These are phyloP conservation scores for Glaciozyma antarctica DNA, from an alignment of 768 basidiomycete species.

Conservation along the genomic window DNA sequence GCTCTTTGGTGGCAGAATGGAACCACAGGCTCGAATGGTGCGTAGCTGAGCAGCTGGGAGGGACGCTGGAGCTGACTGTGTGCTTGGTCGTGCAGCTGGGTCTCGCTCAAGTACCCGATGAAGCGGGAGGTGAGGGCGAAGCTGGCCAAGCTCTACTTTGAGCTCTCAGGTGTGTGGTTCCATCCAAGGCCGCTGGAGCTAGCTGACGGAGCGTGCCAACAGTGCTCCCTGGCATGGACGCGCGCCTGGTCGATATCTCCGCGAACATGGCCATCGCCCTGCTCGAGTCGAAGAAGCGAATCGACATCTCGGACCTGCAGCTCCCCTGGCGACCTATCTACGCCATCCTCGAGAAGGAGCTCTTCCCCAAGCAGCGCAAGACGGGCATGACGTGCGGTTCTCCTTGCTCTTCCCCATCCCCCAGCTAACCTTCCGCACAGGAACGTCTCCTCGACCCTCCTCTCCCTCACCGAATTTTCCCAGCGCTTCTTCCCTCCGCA, in stretches of 20 bases:
- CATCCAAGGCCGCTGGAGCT: neutral
- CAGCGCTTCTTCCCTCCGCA: constrained; percentile 83
- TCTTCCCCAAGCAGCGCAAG: constrained; percentile 54
- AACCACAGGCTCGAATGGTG: constrained; percentile 36
- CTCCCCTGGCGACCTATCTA: constrained; percentile 75
- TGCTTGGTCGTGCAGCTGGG: constrained; percentile 50
- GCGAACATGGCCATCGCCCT: constrained; percentile 50
- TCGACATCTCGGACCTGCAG: constrained; percentile 66
- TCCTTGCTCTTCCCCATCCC: neutral
- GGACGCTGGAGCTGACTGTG: constrained; percentile 26
- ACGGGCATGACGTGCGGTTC: constrained; percentile 38
- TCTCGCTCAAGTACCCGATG: constrained; percentile 74
- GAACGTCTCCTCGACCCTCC: constrained; percentile 40
- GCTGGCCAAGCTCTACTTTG: constrained; percentile 68
- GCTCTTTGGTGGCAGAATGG: constrained; percentile 30
- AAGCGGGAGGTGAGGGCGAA: constrained; percentile 65
- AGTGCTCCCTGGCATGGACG: constrained; percentile 57
- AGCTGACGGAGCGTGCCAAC: neutral
- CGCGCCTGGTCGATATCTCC: constrained; percentile 57
- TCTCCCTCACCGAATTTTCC: constrained; percentile 43
- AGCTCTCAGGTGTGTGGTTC: constrained; percentile 51
- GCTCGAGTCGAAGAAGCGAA: constrained; percentile 54
- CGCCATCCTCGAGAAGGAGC: constrained; percentile 57
- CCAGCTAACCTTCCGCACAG: constrained; percentile 16
- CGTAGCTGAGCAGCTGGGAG: constrained; percentile 22